Conservation (phyloP, 2,329 filamentous ascomycete genomes). For the Paradendryphiella salina region DNA sequence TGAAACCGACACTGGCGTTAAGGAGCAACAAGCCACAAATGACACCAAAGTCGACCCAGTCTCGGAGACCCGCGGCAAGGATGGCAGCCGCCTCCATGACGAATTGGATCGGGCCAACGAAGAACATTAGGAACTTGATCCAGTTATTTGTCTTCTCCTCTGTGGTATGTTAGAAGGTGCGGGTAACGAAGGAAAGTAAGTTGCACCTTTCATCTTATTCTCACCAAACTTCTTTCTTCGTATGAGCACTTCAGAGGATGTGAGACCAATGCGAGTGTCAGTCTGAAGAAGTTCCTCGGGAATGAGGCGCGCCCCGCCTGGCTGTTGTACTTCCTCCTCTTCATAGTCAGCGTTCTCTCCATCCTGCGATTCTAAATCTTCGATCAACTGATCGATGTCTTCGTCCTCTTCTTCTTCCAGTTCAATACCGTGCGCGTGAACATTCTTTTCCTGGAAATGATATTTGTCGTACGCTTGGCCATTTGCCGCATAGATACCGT, state of each 20-base stretch:
- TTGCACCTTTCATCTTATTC: slow-evolving; percentile 74
- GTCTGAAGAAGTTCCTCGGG: slow-evolving; percentile 79
- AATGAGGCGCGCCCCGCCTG: slow-evolving; percentile 62
- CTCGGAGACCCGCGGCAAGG: slow-evolving; percentile 78
- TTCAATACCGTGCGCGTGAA: slow-evolving; percentile 11
- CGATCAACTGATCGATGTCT: slow-evolving; percentile 84
- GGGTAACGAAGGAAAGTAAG: neutral
- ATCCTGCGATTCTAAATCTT: slow-evolving; percentile 82
- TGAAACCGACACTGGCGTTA: slow-evolving; percentile 83
- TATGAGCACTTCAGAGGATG: slow-evolving; percentile 66
- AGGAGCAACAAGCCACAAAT: slow-evolving; percentile 82
- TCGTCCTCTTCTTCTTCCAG: slow-evolving; percentile 76
- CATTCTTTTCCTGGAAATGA: slow-evolving; percentile 10
- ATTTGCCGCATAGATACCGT: slow-evolving; percentile 8
- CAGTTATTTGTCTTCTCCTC: slow-evolving; percentile 85
- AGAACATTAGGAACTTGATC: slow-evolving; percentile 80
- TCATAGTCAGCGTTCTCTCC: slow-evolving; percentile 68
- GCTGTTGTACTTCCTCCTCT: slow-evolving; percentile 58
- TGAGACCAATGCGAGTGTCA: slow-evolving; percentile 72
- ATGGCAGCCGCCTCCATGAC: slow-evolving; percentile 87
- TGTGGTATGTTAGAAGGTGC: slow-evolving; percentile 21
- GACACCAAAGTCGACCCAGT: slow-evolving; percentile 93
- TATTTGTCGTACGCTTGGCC: slow-evolving; percentile 13
- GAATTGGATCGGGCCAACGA: slow-evolving; percentile 87
- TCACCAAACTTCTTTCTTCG: slow-evolving; percentile 74